Base-by-base conservation (phyloP, 2,329 filamentous ascomycete genomes). In the Clathrospora elynae region DNA sequence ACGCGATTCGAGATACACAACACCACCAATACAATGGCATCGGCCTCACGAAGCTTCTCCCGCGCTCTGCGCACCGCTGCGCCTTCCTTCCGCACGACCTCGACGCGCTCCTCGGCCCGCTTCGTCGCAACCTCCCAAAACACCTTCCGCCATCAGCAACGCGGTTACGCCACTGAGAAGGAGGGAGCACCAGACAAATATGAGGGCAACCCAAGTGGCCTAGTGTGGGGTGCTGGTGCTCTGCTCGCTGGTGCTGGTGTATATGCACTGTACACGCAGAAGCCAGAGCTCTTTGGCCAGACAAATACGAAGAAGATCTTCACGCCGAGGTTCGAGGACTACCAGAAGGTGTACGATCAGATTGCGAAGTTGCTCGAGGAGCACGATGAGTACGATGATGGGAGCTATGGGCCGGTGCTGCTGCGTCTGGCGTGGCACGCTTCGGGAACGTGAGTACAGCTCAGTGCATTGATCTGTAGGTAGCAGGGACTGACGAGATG, bases 301-400 rank as follows among this genome's bases (percentile, higher is more conserved):
- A 23, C 43, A 14, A 62, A 51, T 53, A 67, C 41, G 40, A 72
- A 65, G 68, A 62, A 23, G 57, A 76, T 68, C 81, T 86, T 92
- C 75, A 81, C 77, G 36, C 89, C 90, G 49, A 87, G 82, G 65
- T 83, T 87, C 74, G 85, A 86, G 62, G 90, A 99, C 74, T 97
- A 96, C 79, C 90, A 96, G 79, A 87, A 88, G 73, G 89, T 97
- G 39, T 97, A 97, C 78, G 82, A 96, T 71, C 86, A 85, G 66
- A 84, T 97, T 61, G 91, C 92, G 41, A 74, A 78, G 66, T 79
- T 79, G 49, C 78, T 97, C 41, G 86, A 93, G 72, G 88, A 96
- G 75, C 84, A 95, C 68, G 89, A 93, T 61, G 87, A 96, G 57
- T 97, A 97, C 71, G 92, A 97, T 66, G 92, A 99, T 71, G 92